A percentile compares a stretch with the other conserved stretches of the same genome.
These are phyloP conservation scores for Rostrohypoxylon terebratum DNA, from an alignment of 495 filamentous ascomycete species.

Conservation along the genomic window DNA sequence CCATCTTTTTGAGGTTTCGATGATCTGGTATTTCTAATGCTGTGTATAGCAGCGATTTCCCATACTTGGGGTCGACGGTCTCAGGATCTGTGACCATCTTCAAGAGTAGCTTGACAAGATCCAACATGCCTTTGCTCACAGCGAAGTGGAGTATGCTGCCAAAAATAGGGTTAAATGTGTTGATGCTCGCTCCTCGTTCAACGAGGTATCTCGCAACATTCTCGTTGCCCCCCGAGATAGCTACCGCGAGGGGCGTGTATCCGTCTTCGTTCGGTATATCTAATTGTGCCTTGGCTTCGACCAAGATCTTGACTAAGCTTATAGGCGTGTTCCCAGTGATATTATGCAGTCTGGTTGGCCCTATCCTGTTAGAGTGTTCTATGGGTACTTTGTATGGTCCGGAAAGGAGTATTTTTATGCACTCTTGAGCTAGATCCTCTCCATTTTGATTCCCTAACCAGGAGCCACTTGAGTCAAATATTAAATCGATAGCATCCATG, in stretches of 20 bases:
- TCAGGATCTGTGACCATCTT: not conserved
- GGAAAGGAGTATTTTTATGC: not conserved
- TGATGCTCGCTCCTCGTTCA: not conserved
- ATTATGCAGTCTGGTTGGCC: not conserved
- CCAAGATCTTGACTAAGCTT: not conserved
- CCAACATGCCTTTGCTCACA: not conserved
- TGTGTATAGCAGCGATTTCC: slow-evolving; percentile 1
- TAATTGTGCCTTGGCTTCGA: not conserved
- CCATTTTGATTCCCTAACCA: not conserved
- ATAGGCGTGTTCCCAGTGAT: not conserved
- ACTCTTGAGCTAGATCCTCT: not conserved
- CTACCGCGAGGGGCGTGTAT: slow-evolving; percentile 3
- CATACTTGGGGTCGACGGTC: not conserved
- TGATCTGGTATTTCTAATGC: not conserved
- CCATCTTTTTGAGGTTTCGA: not conserved
- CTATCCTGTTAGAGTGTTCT: not conserved
- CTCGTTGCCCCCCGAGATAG: not conserved
- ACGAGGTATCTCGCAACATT: not conserved
- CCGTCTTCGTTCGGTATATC: not conserved
- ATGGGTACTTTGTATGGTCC: not conserved
- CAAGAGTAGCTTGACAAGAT: not conserved
- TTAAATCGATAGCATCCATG: not conserved
- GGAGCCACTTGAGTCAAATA: not conserved
- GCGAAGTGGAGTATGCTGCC: slow-evolving; percentile 9
- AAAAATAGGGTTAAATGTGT: not conserved